Base-by-base conservation (phyloP, 768 basidiomycete genomes). In the Lactarius evosmus region DNA sequence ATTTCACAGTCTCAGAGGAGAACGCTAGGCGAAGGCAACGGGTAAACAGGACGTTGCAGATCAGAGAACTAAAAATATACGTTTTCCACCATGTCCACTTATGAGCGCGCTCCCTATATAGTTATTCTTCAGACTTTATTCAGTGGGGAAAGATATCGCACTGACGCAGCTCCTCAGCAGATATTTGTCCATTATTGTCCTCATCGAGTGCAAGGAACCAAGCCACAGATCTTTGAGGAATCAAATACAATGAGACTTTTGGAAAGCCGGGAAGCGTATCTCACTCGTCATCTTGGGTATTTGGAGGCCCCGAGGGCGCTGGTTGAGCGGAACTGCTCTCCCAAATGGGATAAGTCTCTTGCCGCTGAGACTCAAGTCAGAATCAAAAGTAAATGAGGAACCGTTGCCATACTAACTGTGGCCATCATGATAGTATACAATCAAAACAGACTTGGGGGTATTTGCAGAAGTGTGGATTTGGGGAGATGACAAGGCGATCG, bases 161-260 rank as follows among this genome's bases (percentile, higher is more conserved):
- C 58, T 1, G 19, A 60, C 58, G 49, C 50, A 60, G 50, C 29
- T 60, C 58, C 14, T 51, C 36, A n/a, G 25, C 58, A 6, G 58
- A 60, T 12, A 60, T 40, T 22, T 38, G 58, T 16, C 58, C 58
- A 50, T 33, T 60, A 14, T 51, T 22, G 50, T 60, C 58, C 14
- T 60, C 34, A 36, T 60, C 58, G n/a, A 60, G 27, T 7, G 58
- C 36, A 19, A 27, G 6, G 22, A 60, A 60, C 58, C 60, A 61
- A 11, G 30, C 40, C 46, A 27, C 1, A 27, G 30, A 22, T 32
- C 57, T 58, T 58, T 17, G 9, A 16, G 32, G 2, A n/a, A 33
- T 3, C 4, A 44, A 29, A 17, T 46, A 14, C 2, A 2, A 34
- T 17, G 7, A 32, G 16, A 57, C n/a, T 14, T 12, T 19, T 2